Conservation (phyloP, 441 rosid species). For the Adansonia grandidieri region DNA sequence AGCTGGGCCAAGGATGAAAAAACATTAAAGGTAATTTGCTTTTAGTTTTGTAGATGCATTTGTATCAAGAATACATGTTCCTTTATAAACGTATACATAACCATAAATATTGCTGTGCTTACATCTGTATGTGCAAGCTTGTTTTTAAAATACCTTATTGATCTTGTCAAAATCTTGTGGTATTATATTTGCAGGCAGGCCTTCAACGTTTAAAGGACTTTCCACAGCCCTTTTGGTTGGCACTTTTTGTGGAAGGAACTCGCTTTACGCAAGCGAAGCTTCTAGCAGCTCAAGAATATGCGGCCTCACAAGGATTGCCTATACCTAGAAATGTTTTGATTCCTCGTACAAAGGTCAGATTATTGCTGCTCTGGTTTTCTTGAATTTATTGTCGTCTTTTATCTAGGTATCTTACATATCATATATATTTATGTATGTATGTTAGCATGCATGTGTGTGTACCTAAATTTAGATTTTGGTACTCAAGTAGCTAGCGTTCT, state of each 20-base stretch:
- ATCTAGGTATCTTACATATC: background rate
- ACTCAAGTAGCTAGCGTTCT: background rate
- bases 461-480: background rate
- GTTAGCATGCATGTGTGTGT: background rate
- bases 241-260: constrained; percentile 83
- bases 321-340: constrained; percentile 74
- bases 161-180: constrained; percentile 31
- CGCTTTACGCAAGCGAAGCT: constrained; percentile 78
- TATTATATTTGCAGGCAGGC: constrained; percentile 59
- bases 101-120: background rate
- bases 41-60: background rate
- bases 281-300: constrained; percentile 78
- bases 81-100: background rate
- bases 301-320: constrained; percentile 67
- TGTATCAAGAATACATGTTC: background rate
- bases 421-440: background rate
- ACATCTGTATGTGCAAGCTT: background rate
- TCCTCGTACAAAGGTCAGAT: constrained; percentile 77
- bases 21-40: constrained; percentile 60
- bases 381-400: constrained; percentile 3
- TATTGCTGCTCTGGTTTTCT: constrained; percentile 15
- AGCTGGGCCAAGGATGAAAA: constrained; percentile 83
- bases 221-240: constrained; percentile 79
- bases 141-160: constrained; percentile 3
- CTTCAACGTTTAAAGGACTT: constrained; percentile 65